Evolutionary conservation across 345 rosid species (phyloP).

Genomic region (Cardamine resedifolia): DNA sequence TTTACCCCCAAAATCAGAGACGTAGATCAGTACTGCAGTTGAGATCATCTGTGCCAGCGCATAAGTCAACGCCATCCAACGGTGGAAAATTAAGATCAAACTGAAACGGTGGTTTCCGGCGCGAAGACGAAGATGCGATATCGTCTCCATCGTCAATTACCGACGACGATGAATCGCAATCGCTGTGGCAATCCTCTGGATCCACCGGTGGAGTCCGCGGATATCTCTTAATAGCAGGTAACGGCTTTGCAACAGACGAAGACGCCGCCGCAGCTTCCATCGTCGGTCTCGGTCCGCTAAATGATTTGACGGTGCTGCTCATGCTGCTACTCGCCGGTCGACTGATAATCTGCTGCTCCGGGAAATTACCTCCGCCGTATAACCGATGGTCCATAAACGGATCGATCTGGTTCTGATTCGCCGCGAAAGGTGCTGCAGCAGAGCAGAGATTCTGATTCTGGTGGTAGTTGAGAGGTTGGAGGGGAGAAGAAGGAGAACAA

Average conservation of each 20-base stretch:
- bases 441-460: conserved; percentile 25
- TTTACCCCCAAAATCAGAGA: conserved; percentile 45
- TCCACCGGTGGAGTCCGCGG: conserved; percentile 63
- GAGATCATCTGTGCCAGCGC: conserved; percentile 55
- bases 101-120: conserved; percentile 47
- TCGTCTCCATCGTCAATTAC: conserved; percentile 64
- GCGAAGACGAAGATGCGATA: conserved; percentile 51
- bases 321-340: conserved; percentile 85
- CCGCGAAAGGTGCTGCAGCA: conserved; percentile 6
- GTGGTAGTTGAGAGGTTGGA: conserved; percentile 34
- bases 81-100: conserved; percentile 95
- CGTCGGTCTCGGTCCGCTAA: conserved; percentile 71
- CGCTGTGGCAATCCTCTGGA: conserved; percentile 89
- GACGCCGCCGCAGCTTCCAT: conserved; percentile 28
- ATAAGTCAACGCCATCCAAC: conserved; percentile 60
- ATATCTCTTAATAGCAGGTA: conserved; percentile 40
- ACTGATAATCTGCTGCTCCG: conserved; percentile 36
- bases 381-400: conserved; percentile 52
- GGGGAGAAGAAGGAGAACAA: conserved; percentile 36
- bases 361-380: conserved; percentile 41
- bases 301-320: conserved; percentile 97
- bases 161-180: conserved; percentile 93
- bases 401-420: conserved; percentile 35
- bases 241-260: conserved; percentile 35
- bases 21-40: conserved; percentile 71